phyloP scores from a whole-genome alignment of 192 early-diverging fungal genomes.

The Kappamyces sp. region DNA sequence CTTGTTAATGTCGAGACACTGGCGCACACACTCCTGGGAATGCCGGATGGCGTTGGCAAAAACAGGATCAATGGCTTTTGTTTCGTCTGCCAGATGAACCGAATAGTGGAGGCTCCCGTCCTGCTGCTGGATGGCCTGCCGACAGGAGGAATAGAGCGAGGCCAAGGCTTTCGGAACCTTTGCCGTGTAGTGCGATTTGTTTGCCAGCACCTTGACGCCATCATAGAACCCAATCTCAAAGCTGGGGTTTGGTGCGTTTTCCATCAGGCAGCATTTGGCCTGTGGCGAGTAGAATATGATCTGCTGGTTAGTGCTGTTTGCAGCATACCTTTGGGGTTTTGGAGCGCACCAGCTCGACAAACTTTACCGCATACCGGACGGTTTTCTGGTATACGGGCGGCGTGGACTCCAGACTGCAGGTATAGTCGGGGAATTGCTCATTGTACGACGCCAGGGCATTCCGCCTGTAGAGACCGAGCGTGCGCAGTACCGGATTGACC shows the following conservation, averaged over 20 bases:
- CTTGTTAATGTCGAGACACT: constrained; percentile 43
- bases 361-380: constrained; percentile 41
- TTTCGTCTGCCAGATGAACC: neutral
- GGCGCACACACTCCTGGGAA: constrained; percentile 45
- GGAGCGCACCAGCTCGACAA: constrained; percentile 49
- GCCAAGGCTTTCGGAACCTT: constrained; percentile 40
- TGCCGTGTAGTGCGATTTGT: constrained; percentile 21
- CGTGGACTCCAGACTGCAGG: neutral
- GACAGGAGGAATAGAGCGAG: neutral
- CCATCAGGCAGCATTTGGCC: constrained; percentile 62
- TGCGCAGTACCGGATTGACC: constrained; percentile 19
- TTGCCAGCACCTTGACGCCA: constrained; percentile 47
- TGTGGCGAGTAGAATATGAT: constrained; percentile 66
- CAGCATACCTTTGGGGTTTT: constrained; percentile 56
- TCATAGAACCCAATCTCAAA: constrained; percentile 64
- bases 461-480: constrained; percentile 3
- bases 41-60: constrained; percentile 27
- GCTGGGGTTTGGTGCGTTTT: constrained; percentile 54
- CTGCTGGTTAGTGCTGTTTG: constrained; percentile 19
- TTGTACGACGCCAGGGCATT: neutral
- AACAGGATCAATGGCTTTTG: constrained; percentile 6
- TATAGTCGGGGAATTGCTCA: neutral
- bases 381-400: constrained; percentile 12
- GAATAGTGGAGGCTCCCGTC: constrained; percentile 1
- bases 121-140: neutral